Conservation (phyloP, 257 asterid genomes). For the Petunia axillaris region DNA sequence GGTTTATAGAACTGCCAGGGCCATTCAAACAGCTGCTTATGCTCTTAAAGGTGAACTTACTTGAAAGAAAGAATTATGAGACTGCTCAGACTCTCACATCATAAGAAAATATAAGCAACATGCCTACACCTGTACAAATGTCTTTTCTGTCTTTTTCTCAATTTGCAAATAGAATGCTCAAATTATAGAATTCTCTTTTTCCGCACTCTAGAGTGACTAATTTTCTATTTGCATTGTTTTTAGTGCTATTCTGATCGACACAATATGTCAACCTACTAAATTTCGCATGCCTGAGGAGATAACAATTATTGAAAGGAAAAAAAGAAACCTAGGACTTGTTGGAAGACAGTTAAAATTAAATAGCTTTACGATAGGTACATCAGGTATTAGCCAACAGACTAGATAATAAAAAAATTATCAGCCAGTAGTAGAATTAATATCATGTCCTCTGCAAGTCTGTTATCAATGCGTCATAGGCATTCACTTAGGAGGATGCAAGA, state of each 20-base stretch:
- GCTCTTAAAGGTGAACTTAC: slow-evolving; percentile 65
- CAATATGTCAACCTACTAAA: not conserved
- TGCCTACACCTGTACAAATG: not conserved
- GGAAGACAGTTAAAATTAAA: not conserved
- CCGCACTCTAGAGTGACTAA: no score
- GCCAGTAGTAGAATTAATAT: no score
- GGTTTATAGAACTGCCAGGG: slow-evolving; percentile 88
- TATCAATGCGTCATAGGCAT: no score
- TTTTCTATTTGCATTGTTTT: not conserved
- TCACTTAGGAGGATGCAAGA: no score
- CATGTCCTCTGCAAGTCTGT: no score
- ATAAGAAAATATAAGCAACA: not conserved
- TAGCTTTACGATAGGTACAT: no score
- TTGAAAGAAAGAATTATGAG: slow-evolving; percentile 28
- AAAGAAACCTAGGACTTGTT: not conserved
- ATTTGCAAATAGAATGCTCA: not conserved
- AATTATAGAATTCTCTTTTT: not conserved
- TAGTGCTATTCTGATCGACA: not conserved
- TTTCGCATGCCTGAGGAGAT: not conserved
- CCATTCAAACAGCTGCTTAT: slow-evolving; percentile 69
- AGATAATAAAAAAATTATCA: no score
- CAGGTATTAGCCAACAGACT: no score
- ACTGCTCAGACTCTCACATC: not conserved
- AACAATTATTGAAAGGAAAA: no score
- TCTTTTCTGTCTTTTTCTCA: not conserved